Conservation (phyloP, 805 yeast species). For the Lipomyces anomalus region DNA sequence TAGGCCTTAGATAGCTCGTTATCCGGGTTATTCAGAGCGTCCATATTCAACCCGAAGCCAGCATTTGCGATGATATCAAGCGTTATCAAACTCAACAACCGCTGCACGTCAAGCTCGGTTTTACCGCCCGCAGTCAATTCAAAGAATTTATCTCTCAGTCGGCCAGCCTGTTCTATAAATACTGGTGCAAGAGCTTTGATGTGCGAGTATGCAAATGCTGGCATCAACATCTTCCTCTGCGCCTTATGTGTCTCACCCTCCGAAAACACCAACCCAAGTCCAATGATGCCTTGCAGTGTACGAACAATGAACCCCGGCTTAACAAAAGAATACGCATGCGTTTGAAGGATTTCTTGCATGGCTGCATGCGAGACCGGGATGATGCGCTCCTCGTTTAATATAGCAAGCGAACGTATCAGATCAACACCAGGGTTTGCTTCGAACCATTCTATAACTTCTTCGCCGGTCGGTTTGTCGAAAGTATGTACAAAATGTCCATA, state of each 20-base stretch:
- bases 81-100: constrained; percentile 6
- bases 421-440: constrained; percentile 8
- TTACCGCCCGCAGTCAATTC: not conserved
- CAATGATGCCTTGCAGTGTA: constrained; percentile 9
- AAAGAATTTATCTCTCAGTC: constrained; percentile 1
- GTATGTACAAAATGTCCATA: constrained; percentile 10
- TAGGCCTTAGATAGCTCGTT: constrained; percentile 17
- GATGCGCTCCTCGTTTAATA: constrained; percentile 10
- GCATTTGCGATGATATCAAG: constrained; percentile 19
- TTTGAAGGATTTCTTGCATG: constrained; percentile 11
- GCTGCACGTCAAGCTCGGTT: constrained; percentile 4
- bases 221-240: constrained; percentile 18
- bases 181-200: constrained; percentile 13
- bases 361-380: constrained; percentile 8
- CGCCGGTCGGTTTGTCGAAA: constrained; percentile 1
- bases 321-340: constrained; percentile 13
- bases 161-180: constrained; percentile 9
- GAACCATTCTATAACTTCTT: constrained; percentile 3
- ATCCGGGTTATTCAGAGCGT: constrained; percentile 16
- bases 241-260: constrained; percentile 20
- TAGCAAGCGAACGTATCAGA: constrained; percentile 4
- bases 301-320: constrained; percentile 13
- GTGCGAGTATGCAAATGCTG: constrained; percentile 13
- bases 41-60: constrained; percentile 12
- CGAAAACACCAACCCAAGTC: constrained; percentile 17